Percentiles rank a stretch among this genome's conserved stretches.
Evolutionary conservation across 352 stramenopile genomes (phyloP).

Genomic region (Phytophthora ohioensis): DNA sequence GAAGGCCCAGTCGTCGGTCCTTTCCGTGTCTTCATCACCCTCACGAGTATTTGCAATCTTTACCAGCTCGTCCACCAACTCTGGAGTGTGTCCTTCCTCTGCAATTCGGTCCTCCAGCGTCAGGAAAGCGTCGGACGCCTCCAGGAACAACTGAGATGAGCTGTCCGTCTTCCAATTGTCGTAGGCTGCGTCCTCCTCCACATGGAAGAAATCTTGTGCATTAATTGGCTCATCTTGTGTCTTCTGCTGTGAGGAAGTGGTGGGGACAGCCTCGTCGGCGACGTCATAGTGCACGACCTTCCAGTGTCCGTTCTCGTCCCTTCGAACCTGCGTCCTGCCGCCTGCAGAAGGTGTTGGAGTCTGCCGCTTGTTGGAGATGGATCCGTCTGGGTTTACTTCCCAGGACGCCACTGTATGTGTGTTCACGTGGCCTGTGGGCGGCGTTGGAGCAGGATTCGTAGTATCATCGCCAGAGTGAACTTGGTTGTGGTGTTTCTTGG

Average conservation of each 20-base stretch:
- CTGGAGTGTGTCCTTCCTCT: conserved; percentile 50
- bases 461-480: neutral
- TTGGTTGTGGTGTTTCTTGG: conserved; percentile 23
- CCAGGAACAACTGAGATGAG: conserved; percentile 18
- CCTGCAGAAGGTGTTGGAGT: neutral
- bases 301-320: conserved; percentile 26
- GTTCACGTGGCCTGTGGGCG: conserved; percentile 2
- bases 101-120: conserved; percentile 60
- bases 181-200: conserved; percentile 15
- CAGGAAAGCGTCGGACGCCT: conserved; percentile 60
- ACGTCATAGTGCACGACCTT: conserved; percentile 15
- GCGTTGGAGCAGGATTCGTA: conserved; percentile 11
- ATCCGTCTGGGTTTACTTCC: conserved; percentile 37
- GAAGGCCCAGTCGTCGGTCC: conserved; percentile 54
- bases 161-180: conserved; percentile 18
- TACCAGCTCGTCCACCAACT: conserved; percentile 48
- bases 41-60: conserved; percentile 25
- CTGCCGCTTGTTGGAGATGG: conserved; percentile 22
- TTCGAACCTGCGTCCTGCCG: conserved; percentile 16
- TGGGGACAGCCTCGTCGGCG: neutral
- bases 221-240: conserved; percentile 1
- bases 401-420: conserved; percentile 21
- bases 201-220: neutral
- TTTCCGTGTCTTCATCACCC: conserved; percentile 11
- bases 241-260: neutral